Evolutionary conservation across 805 yeast genomes (phyloP).

Genomic region (Saccharomyces jurei): DNA sequence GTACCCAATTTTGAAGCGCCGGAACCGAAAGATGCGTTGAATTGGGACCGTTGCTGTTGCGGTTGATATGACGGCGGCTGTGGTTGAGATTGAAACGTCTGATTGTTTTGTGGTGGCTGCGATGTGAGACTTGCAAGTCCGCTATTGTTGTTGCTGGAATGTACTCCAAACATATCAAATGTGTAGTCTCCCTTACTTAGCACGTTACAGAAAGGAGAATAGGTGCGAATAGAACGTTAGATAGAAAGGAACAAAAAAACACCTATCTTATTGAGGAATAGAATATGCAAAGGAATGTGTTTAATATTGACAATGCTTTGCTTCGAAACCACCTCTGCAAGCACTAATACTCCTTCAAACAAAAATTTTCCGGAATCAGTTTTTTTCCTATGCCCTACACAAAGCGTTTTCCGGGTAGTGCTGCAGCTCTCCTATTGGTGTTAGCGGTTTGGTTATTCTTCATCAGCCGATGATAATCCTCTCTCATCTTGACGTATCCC

Average conservation of each 20-base stretch:
- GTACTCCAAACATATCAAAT: conserved; percentile 1
- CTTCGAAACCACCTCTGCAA: not conserved
- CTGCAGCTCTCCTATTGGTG: not conserved
- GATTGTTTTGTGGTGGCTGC: not conserved
- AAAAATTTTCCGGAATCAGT: not conserved
- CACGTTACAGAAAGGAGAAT: not conserved
- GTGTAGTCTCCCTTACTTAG: not conserved
- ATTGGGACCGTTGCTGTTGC: not conserved
- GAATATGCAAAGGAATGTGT: not conserved
- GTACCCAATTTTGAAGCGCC: not conserved
- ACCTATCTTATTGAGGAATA: not conserved
- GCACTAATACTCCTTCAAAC: not conserved
- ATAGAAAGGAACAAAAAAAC: not conserved
- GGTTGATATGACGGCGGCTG: not conserved
- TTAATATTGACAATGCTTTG: not conserved
- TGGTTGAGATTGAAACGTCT: not conserved
- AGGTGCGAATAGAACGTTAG: not conserved
- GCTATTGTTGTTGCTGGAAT: not conserved
- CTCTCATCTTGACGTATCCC: conserved; percentile 72
- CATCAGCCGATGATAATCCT: conserved; percentile 38
- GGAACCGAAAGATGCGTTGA: not conserved
- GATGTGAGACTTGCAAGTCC: not conserved
- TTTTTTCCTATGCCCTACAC: not conserved
- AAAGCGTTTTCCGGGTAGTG: not conserved
- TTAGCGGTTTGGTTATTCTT: conserved; percentile 8